Evolutionary conservation across 23 red algal genomes (phyloP).

Genomic region (Agarophyton chilense): DNA sequence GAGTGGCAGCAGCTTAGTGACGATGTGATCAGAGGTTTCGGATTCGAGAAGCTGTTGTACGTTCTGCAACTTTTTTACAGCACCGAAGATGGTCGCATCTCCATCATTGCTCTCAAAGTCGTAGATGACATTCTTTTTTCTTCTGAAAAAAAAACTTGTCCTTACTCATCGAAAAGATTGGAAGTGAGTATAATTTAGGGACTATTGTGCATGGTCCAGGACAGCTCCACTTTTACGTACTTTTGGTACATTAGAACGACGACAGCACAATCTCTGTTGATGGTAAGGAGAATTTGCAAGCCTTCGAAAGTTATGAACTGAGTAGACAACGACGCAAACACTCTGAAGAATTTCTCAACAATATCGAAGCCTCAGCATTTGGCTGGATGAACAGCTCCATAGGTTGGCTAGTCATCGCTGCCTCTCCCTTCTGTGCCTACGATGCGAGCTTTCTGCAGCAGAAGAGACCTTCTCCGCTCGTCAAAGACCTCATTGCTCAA

Average conservation of each 20-base stretch:
- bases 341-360: conserved; percentile 3
- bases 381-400: background rate
- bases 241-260: background rate
- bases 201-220: conserved; percentile 28
- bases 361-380: conserved; percentile 13
- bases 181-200: background rate
- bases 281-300: conserved; percentile 2
- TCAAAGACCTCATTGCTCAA: conserved; percentile 21
- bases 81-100: background rate
- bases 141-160: background rate
- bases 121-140: conserved; percentile 52
- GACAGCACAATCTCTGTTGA: background rate
- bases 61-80: conserved; percentile 40
- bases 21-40: background rate
- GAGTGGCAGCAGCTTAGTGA: conserved; percentile 48
- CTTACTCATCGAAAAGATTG: conserved; percentile 1
- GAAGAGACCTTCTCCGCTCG: background rate
- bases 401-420: conserved; percentile 13
- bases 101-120: conserved; percentile 23
- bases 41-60: conserved; percentile 2
- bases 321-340: background rate
- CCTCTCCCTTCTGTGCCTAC: conserved; percentile 23
- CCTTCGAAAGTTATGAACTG: background rate
- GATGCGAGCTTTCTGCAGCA: conserved; percentile 34
- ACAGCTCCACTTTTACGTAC: background rate